Evolutionary conservation across 441 rosid genomes (phyloP).

Genomic region (Gossypium gossypioides): DNA sequence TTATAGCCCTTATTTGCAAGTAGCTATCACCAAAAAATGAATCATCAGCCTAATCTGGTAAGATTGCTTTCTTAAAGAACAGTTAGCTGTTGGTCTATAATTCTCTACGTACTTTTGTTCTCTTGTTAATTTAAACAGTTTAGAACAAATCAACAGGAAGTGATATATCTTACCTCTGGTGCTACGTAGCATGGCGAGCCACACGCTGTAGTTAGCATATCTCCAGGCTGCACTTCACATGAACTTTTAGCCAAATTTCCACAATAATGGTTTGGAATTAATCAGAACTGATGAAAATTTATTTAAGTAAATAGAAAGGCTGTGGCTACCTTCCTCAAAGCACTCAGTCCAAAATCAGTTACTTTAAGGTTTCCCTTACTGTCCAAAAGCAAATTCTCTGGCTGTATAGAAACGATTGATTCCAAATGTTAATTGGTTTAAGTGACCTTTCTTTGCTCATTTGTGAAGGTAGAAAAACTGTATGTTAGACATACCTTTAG

Average conservation of each 20-base stretch:
- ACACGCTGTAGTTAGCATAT: conserved; percentile 69
- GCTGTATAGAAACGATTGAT: conserved; percentile 32
- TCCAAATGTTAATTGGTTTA: conserved; percentile 5
- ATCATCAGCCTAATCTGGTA: conserved; percentile 11
- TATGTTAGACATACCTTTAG: conserved; percentile 42
- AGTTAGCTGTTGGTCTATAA: neutral
- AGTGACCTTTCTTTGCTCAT: neutral
- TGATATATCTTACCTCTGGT: conserved; percentile 58
- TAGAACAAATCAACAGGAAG: neutral
- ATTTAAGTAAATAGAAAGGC: neutral
- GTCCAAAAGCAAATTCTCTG: conserved; percentile 74
- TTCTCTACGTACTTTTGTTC: neutral
- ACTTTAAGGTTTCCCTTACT: conserved; percentile 62
- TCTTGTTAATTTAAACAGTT: neutral
- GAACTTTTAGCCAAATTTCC: conserved; percentile 12
- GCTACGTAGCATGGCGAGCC: conserved; percentile 91
- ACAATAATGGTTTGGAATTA: neutral
- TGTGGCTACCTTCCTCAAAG: conserved; percentile 47
- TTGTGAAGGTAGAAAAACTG: neutral
- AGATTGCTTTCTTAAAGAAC: neutral
- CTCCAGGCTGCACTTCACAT: conserved; percentile 48
- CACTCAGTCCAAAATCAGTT: conserved; percentile 81
- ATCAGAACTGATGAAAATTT: no score
- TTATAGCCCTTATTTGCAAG: conserved; percentile 65
- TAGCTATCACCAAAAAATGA: conserved; percentile 37